phyloP scores from a whole-genome alignment of 2,329 filamentous ascomycete species.

The Venturia pyrina region DNA sequence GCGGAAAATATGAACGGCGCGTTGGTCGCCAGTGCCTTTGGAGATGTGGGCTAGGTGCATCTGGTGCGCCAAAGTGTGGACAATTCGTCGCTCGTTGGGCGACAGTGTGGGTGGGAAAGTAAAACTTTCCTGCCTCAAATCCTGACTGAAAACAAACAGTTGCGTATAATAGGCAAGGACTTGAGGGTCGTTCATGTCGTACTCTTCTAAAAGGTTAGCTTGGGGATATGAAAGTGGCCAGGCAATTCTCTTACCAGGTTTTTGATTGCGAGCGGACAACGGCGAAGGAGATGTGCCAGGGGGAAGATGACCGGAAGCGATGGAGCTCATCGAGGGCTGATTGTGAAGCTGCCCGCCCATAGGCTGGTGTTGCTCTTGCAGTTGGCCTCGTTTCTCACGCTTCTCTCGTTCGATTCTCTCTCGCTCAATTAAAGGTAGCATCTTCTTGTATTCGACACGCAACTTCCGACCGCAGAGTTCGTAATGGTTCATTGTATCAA shows the following conservation, averaged over 20 bases:
- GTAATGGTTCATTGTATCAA: conserved; percentile 89
- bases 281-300: conserved; percentile 57
- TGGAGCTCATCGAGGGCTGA: conserved; percentile 77
- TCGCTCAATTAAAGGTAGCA: conserved; percentile 88
- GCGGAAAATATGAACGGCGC: conserved; percentile 85
- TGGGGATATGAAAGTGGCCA: not conserved
- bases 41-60: conserved; percentile 88
- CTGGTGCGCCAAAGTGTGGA: conserved; percentile 90
- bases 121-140: conserved; percentile 64
- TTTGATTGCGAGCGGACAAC: conserved; percentile 47
- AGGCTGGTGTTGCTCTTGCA: conserved; percentile 90
- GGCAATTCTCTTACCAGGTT: conserved; percentile 27
- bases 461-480: conserved; percentile 91
- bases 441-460: conserved; percentile 98
- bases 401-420: conserved; percentile 97
- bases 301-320: conserved; percentile 48
- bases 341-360: conserved; percentile 55
- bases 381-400: conserved; percentile 85
- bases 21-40: conserved; percentile 74
- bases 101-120: conserved; percentile 74
- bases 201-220: conserved; percentile 40
- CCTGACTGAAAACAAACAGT: conserved; percentile 78
- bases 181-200: conserved; percentile 85
- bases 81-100: conserved; percentile 75
- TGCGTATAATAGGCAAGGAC: conserved; percentile 86